A percentile compares a stretch with the other conserved stretches of the same genome.
Conservation (phyloP, 2,329 filamentous ascomycete species). For the Stagonosporopsis rhizophila region DNA sequence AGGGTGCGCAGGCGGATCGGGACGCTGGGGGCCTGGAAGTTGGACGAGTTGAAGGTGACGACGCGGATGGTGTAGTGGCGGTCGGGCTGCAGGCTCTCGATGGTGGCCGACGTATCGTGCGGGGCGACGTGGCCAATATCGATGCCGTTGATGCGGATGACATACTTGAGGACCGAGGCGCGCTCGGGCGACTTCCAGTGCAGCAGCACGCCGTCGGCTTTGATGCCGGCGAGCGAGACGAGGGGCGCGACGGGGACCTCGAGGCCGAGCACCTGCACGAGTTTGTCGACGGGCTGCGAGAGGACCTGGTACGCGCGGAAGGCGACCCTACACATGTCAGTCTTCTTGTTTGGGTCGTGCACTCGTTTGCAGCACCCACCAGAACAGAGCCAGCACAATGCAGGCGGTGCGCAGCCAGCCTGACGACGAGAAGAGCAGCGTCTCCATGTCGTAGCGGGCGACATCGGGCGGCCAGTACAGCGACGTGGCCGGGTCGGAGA, state of each 20-base stretch:
- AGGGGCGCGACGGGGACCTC: conserved; percentile 91
- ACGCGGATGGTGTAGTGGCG: conserved; percentile 94
- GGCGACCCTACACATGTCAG: conserved; percentile 67
- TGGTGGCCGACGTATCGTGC: conserved; percentile 85
- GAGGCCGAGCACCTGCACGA: conserved; percentile 89
- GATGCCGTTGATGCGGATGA: conserved; percentile 92
- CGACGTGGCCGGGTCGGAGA: conserved; percentile 40
- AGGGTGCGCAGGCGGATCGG: conserved; percentile 83
- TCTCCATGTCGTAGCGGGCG: conserved; percentile 47
- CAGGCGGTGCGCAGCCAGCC: conserved; percentile 47
- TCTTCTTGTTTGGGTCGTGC: too few relatives aligned
- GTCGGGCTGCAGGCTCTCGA: conserved; percentile 83
- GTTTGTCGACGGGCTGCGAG: conserved; percentile 86
- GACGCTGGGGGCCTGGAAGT: conserved; percentile 88
- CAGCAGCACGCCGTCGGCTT: conserved; percentile 83
- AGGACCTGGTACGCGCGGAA: conserved; percentile 88
- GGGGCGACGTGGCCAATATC: conserved; percentile 87
- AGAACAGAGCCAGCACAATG: conserved; percentile 46
- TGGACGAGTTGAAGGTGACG: conserved; percentile 87
- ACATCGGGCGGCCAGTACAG: conserved; percentile 46
- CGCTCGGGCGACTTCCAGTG: conserved; percentile 81
- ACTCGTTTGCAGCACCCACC: too few relatives aligned
- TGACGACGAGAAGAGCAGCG: conserved; percentile 43
- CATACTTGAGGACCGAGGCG: conserved; percentile 79
- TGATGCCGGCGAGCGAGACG: conserved; percentile 89